phyloP scores from a whole-genome alignment of 139 green algal genomes.

The Coelastrella sp. region DNA sequence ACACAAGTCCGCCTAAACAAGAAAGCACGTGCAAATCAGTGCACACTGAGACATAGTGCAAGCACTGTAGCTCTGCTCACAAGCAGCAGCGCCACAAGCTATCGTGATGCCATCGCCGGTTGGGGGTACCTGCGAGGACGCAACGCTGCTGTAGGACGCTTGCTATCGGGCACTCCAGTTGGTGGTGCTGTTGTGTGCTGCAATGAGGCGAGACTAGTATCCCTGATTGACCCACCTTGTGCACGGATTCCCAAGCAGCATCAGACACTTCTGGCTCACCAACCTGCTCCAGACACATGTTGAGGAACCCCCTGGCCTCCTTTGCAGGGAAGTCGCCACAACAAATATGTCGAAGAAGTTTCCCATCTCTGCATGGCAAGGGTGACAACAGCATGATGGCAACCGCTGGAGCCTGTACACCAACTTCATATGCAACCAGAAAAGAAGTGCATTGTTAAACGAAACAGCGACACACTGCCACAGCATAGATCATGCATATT shows the following conservation, averaged over 20 bases:
- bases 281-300: neutral
- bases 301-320: conserved; percentile 1
- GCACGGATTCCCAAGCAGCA: conserved; percentile 3
- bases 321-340: conserved; percentile 1
- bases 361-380: conserved; percentile 22
- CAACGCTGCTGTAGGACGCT: neutral
- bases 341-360: neutral
- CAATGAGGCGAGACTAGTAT: neutral
- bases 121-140: neutral
- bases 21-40: neutral
- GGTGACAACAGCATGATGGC: conserved; percentile 15
- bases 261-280: conserved; percentile 23
- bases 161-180: neutral
- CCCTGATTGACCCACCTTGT: neutral
- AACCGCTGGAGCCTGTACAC: conserved; percentile 9
- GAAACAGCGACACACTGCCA: neutral
- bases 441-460: neutral
- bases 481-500: neutral
- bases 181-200: conserved; percentile 6
- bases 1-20: neutral
- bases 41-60: neutral
- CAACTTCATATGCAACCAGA: neutral
- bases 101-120: neutral
- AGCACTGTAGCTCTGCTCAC: conserved; percentile 5
- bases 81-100: neutral